These are phyloP conservation scores for Erucastrum elatum DNA, from an alignment of 345 rosid species.

Conservation along the genomic window DNA sequence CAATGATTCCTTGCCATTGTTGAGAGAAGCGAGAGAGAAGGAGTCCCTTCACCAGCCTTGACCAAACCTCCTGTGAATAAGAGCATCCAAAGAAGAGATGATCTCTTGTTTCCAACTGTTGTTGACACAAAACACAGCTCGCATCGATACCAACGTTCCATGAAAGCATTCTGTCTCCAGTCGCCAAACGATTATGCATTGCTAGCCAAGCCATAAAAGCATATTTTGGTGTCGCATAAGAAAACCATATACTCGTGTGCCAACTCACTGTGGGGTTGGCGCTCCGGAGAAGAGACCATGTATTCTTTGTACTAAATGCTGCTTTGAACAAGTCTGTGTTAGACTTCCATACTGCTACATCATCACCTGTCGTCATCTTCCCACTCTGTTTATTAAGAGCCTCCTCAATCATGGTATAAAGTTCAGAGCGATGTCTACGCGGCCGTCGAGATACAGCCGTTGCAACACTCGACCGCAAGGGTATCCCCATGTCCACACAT, in stretches of 20 bases:
- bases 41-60: neutral
- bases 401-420: no score
- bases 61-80: neutral
- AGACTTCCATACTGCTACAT: no score
- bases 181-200: neutral
- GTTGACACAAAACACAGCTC: neutral
- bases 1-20: neutral
- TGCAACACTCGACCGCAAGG: no score
- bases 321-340: no score
- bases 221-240: neutral
- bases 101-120: neutral
- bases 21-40: neutral
- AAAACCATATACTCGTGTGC: neutral
- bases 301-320: no score
- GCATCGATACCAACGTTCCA: neutral
- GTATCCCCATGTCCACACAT: no score
- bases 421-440: no score
- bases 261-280: no score
- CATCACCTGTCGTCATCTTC: no score
- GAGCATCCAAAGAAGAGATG: neutral
- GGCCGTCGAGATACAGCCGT: no score
- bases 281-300: no score
- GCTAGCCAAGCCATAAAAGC: neutral
- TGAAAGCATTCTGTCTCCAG: neutral
- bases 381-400: no score